These are phyloP conservation scores for Eimeria tenella DNA, from an alignment of 169 alveolate genomes.

Conservation along the genomic window DNA sequence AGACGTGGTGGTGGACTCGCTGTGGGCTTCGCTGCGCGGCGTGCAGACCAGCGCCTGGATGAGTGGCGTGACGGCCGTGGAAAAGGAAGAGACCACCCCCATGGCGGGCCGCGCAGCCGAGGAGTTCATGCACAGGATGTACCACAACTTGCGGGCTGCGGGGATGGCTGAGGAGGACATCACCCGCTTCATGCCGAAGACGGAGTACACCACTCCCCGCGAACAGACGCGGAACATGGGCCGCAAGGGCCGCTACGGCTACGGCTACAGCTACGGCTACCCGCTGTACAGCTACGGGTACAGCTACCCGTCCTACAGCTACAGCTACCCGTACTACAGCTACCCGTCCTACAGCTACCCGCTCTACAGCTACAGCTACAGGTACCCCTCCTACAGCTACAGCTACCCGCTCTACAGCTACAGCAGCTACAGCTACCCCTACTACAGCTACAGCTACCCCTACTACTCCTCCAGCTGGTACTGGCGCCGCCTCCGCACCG, in stretches of 20 bases:
- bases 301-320: background rate
- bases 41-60: conserved; percentile 31
- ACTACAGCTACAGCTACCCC: conserved; percentile 42
- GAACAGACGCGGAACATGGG: conserved; percentile 34
- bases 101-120: conserved; percentile 11
- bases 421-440: conserved; percentile 8
- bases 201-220: background rate
- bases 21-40: conserved; percentile 63
- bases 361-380: background rate
- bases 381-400: conserved; percentile 13
- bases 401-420: background rate
- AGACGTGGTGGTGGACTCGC: conserved; percentile 22
- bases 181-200: conserved; percentile 3
- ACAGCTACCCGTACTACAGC: conserved; percentile 27
- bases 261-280: background rate
- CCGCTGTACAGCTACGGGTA: background rate
- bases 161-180: conserved; percentile 59
- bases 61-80: background rate
- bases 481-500: conserved; percentile 30
- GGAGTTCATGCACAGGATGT: conserved; percentile 33
- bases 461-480: background rate
- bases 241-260: conserved; percentile 10
- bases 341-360: conserved; percentile 28
- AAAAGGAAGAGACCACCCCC: conserved; percentile 22
- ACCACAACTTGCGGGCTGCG: conserved; percentile 49